Conservation (phyloP, 208 protist genomes). For the Dictyostelium gargantuum region DNA sequence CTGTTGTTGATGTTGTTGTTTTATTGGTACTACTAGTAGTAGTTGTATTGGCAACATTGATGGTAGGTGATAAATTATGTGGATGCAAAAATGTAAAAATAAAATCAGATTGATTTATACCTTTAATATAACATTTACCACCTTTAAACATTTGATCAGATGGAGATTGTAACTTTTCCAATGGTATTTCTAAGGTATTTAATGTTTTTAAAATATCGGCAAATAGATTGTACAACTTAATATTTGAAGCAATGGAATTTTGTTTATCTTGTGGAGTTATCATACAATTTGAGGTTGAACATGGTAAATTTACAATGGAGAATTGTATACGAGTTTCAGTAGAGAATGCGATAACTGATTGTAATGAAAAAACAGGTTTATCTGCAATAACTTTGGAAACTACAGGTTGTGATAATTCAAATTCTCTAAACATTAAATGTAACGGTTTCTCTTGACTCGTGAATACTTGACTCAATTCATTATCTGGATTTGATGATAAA, state of each 20-base stretch:
- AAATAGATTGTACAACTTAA: not conserved
- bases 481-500: not conserved
- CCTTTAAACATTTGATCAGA: not conserved
- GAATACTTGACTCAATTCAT: not conserved
- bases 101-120: constrained; percentile 47
- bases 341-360: not conserved
- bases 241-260: not conserved
- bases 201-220: constrained; percentile 6
- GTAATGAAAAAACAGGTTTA: constrained; percentile 17
- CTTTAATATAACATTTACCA: constrained; percentile 51
- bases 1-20: too few relatives aligned
- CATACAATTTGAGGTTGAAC: not conserved
- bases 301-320: constrained; percentile 4
- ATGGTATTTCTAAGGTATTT: constrained; percentile 16
- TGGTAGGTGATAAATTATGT: not conserved
- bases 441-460: not conserved
- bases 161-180: not conserved
- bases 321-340: constrained; percentile 48
- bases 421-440: not conserved
- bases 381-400: not conserved
- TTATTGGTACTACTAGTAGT: too few relatives aligned
- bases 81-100: constrained; percentile 51
- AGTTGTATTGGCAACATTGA: too few relatives aligned
- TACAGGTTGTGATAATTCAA: not conserved
- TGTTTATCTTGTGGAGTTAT: not conserved